phyloP scores from a whole-genome alignment of 148 eudicot species.

The Simmondsia chinensis region DNA sequence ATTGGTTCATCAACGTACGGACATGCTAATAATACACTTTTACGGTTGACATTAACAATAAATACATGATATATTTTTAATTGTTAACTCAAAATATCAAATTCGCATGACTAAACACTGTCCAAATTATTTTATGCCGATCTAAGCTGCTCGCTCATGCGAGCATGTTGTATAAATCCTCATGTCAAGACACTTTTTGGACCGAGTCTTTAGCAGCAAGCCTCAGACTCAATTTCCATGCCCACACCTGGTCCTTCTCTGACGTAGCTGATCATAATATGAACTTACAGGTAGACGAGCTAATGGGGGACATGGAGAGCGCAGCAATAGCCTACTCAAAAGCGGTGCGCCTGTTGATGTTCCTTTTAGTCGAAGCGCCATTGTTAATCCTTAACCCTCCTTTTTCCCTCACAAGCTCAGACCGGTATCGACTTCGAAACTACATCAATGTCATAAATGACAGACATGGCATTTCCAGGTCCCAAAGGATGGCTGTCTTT shows the following conservation, averaged over 20 bases:
- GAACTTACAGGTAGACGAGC: conserved; percentile 78
- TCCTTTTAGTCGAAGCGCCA: conserved; percentile 77
- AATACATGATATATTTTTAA: no score
- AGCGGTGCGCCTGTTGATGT: conserved; percentile 53
- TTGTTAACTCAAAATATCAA: no score
- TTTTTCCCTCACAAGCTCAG: conserved; percentile 72
- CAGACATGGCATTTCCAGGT: conserved; percentile 68
- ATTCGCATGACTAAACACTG: no score
- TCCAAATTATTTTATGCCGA: no score
- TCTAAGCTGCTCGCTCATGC: no score
- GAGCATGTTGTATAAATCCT: no score
- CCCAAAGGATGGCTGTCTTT: conserved; percentile 61
- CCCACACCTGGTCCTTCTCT: neutral
- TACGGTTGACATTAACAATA: no score
- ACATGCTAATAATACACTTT: no score
- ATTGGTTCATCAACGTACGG: no score
- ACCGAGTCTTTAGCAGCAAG: no score
- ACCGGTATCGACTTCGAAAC: conserved; percentile 58
- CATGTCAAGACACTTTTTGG: no score
- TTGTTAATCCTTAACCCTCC: conserved; percentile 84
- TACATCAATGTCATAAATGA: conserved; percentile 64
- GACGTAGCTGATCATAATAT: neutral
- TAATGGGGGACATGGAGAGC: conserved; percentile 52
- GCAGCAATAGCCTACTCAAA: conserved; percentile 58
- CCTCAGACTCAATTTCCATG: neutral